Evolutionary conservation across 495 filamentous ascomycete genomes (phyloP), one percentile per base, ranked within the genome.

Genomic region (Lasiosphaeria miniovina): DNA sequence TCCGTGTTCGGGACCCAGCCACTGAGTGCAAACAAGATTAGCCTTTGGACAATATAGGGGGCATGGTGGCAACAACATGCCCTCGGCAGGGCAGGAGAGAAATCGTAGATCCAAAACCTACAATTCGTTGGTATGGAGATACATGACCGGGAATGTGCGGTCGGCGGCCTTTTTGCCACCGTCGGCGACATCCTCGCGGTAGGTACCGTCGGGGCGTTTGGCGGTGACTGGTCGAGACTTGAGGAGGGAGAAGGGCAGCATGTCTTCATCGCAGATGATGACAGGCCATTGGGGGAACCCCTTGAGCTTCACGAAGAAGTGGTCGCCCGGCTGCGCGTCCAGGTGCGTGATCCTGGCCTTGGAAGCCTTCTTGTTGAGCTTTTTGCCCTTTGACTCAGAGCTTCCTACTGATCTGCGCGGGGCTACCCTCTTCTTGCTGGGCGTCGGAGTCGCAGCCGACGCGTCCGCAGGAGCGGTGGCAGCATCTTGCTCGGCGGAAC

Each of bases 121-220:
- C 93, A 97, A 97, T 80, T 96, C 91, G 70, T 96, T 95, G 55
- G 91, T 95, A 59, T 86, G 80, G 56, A 97, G 77, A 73, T 94
- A 97, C 92, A 96, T 96, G 62, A 97, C 86, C 3, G 93, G 91
- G 71, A 88, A 96, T 5, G 89, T 91, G 46, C 93, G 82, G 71
- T 96, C 91, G 43, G 85, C 81, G 15, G 80, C 86, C 56, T 90
- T 88, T 77, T 91, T 92, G 60, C 87, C 91, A 58, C 84, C 91
- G 65, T 94, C 90, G 34, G 84, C 82, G 69, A 88, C 93, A 63
- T 91, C 90, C 51, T 89, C 88, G 51, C 88, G 85, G 74, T 91
- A 93, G 3, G 87, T 87, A 36, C 92, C 92, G 74, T 96, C 91
- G 24, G 80, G 68, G 46, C 89, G 86, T 62, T 82, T 83, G 35